Conservation (phyloP, 352 stramenopile genomes). For the Pythium dissimile region DNA sequence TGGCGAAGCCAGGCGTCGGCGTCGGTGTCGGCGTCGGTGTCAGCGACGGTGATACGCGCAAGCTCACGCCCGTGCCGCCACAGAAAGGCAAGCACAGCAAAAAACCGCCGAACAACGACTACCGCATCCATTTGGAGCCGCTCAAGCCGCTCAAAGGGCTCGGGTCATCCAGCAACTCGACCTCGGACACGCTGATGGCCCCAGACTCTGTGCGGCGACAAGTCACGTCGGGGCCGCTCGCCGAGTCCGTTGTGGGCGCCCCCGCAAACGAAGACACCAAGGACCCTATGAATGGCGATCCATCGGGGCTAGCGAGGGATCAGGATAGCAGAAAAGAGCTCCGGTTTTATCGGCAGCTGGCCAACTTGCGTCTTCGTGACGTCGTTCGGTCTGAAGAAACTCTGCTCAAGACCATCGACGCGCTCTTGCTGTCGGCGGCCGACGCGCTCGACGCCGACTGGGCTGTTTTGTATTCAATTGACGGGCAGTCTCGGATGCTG, state of each 20-base stretch:
- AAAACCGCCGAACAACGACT: slow-evolving; percentile 44
- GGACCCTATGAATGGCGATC: not conserved
- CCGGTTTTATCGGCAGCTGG: slow-evolving; percentile 57
- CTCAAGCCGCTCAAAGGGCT: slow-evolving; percentile 41
- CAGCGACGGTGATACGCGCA: slow-evolving; percentile 22
- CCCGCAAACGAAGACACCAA: not conserved
- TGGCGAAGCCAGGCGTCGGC: slow-evolving; percentile 16
- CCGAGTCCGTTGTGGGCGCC: not conserved
- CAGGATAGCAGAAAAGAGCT: slow-evolving; percentile 23
- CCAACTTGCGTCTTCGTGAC: slow-evolving; percentile 44
- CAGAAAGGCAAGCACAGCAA: slow-evolving; percentile 53
- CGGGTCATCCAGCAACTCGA: slow-evolving; percentile 4
- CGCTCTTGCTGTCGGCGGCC: slow-evolving; percentile 34
- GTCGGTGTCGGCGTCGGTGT: slow-evolving; percentile 17
- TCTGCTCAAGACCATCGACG: slow-evolving; percentile 41
- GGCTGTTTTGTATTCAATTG: slow-evolving; percentile 54
- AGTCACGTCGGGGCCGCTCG: not conserved
- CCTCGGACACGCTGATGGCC: slow-evolving; percentile 3
- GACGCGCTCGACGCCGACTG: slow-evolving; percentile 41
- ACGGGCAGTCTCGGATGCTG: slow-evolving; percentile 29
- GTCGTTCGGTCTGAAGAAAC: slow-evolving; percentile 37
- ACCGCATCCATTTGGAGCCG: slow-evolving; percentile 60
- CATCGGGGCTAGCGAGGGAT: not conserved
- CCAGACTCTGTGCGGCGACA: not conserved
- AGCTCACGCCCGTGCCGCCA: slow-evolving; percentile 46